Percentiles rank a stretch among this genome's conserved stretches.
phyloP scores from a whole-genome alignment of 306 rosid species.

The Dryas octopetala region DNA sequence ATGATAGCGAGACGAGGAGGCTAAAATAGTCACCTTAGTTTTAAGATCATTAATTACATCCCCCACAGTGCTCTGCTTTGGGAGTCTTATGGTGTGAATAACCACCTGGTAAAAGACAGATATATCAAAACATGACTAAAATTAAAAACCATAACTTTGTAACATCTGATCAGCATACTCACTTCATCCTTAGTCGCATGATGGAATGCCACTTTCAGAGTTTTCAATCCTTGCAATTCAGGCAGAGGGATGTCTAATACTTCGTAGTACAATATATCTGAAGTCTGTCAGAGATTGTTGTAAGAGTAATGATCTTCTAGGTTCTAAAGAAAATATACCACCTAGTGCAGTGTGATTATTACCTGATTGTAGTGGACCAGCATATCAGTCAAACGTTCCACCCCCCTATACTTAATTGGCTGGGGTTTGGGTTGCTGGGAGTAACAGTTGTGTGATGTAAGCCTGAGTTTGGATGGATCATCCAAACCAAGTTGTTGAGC shows the following conservation, averaged over 20 bases:
- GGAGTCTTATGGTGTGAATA: constrained; percentile 79
- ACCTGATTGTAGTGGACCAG: constrained; percentile 92
- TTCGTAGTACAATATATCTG: constrained; percentile 83
- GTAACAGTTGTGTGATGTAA: constrained; percentile 86
- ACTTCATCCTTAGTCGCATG: constrained; percentile 87
- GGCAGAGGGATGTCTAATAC: constrained; percentile 94
- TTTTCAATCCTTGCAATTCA: constrained; percentile 87
- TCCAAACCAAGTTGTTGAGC: constrained; percentile 82
- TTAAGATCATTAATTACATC: constrained; percentile 83
- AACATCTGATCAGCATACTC: constrained; percentile 38
- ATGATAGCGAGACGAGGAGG: not conserved
- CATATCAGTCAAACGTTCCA: constrained; percentile 84
- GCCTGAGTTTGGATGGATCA: constrained; percentile 80
- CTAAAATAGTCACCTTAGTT: constrained; percentile 55
- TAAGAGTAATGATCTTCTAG: constrained; percentile 18
- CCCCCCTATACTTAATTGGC: constrained; percentile 82
- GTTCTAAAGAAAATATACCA: constrained; percentile 18
- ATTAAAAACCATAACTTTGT: not conserved
- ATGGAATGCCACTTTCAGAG: constrained; percentile 85
- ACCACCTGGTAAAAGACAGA: constrained; percentile 53
- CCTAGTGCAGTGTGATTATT: constrained; percentile 24
- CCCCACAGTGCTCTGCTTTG: constrained; percentile 87
- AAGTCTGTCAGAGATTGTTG: constrained; percentile 50
- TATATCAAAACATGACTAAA: not conserved
- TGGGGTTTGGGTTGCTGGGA: constrained; percentile 96